phyloP scores from a whole-genome alignment of 1,284 basidiomycete species.

The Marasmius fiardii region DNA sequence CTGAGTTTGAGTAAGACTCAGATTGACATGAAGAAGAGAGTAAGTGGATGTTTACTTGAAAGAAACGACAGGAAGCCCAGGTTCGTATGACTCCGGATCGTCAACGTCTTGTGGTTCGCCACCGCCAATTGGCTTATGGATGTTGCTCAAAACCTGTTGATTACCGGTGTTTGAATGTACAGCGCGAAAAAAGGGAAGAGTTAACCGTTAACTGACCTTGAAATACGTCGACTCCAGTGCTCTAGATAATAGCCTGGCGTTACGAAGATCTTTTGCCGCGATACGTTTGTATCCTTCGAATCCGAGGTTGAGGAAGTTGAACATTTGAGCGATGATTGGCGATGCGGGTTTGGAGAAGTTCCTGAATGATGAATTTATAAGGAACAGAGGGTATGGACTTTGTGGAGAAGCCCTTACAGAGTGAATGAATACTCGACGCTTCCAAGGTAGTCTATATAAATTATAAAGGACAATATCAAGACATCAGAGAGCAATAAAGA shows the following conservation, averaged over 20 bases:
- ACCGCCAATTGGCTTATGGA: slow-evolving; percentile 28
- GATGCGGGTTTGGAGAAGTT: slow-evolving; percentile 67
- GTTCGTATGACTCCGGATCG: slow-evolving; percentile 42
- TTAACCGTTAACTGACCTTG: slow-evolving; percentile 23
- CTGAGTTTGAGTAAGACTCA: slow-evolving; percentile 15
- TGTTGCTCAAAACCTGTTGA: slow-evolving; percentile 35
- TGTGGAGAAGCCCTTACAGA: slow-evolving; percentile 19
- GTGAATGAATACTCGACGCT: slow-evolving; percentile 55
- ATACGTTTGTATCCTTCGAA: slow-evolving; percentile 46
- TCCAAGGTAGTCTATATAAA: slow-evolving; percentile 46
- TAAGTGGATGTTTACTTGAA: slow-evolving; percentile 41
- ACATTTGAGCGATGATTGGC: slow-evolving; percentile 69
- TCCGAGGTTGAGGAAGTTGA: slow-evolving; percentile 65
- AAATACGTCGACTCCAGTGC: slow-evolving; percentile 61
- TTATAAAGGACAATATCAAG: not conserved
- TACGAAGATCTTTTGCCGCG: slow-evolving; percentile 57
- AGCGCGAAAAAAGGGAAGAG: not conserved
- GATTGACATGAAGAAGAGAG: not conserved
- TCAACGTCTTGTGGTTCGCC: slow-evolving; percentile 25
- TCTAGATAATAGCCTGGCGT: slow-evolving; percentile 60
- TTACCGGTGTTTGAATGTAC: not conserved
- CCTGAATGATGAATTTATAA: slow-evolving; percentile 33
- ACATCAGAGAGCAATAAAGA: not conserved
- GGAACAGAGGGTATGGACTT: not conserved
- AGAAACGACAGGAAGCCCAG: slow-evolving; percentile 68